Evolutionary conservation across 2,329 filamentous ascomycete genomes (phyloP), one percentile per base, ranked within the genome.

Genomic region (Venturia pyrina): DNA sequence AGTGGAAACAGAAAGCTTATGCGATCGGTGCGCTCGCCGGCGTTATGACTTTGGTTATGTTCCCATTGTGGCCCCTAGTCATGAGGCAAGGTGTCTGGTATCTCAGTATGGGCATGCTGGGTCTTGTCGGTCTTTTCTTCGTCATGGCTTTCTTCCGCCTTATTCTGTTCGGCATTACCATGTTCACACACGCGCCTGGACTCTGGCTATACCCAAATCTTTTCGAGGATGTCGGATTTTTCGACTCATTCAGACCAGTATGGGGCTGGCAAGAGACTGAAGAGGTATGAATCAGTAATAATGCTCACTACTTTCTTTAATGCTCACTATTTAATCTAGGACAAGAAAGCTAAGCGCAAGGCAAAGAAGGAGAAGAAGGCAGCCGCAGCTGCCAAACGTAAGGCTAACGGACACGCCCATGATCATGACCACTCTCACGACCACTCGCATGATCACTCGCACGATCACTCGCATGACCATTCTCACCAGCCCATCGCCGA

Each of bases 161-260:
- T 66, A 96, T 99, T 68, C 82, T 99, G 37, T 99, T 99, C 81
- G 89, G 91, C 75, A 79, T 96, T 75, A 98, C 95, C 28, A 92
- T 96, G 78, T 96, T 98, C 74, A 82, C 84, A 19, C 82, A 86
- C 0, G 81, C 93, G 3, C 95, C 95, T 2, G 95, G 95, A 72
- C 82, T 99, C n/a, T 99, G 95, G 95, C 83, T 99, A 57, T 99
- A 93, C 79, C 95, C 95, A 62, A 99, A 99, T 75, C 80, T 99
- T 24, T 99, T 97, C 81, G 95, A 99, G 76, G 95, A 99, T 75
- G 95, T 99, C 37, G 96, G 93, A 8, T 98, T 99, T 80, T 89
- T 99, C 77, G 95, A 99, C 75, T 96, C 90, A 73, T 99, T 99
- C 84, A 89, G 89, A 74, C 95, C 95, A 24, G 79, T 96, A 6